Evolutionary conservation across 495 filamentous ascomycete species (phyloP).

Genomic region (Tuber aestivum): DNA sequence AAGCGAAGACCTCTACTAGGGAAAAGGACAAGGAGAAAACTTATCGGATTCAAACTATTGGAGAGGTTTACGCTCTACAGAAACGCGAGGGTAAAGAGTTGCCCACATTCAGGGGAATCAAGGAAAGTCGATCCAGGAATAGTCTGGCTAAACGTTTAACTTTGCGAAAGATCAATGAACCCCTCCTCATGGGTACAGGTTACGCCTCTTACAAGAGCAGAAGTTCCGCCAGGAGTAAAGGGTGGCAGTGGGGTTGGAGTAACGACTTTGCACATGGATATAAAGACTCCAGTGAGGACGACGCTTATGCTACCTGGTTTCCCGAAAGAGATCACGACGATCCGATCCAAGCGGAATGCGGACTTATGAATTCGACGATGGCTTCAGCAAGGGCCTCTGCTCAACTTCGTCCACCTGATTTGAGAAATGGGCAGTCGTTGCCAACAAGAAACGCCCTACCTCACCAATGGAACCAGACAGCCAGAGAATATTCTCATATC

Average conservation of each 20-base stretch:
- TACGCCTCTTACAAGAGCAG: neutral
- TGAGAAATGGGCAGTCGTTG: neutral
- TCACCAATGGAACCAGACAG: neutral
- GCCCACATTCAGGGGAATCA: neutral
- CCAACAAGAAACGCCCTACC: neutral
- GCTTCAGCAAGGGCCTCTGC: neutral
- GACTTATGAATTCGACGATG: neutral
- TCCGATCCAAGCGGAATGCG: neutral
- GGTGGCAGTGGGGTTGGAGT: neutral
- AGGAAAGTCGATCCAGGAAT: neutral
- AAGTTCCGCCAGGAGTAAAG: neutral
- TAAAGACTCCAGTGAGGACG: neutral
- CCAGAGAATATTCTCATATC: neutral
- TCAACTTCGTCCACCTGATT: neutral
- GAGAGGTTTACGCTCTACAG: conserved; percentile 1
- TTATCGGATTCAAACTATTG: neutral
- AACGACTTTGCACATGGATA: neutral
- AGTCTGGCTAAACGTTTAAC: neutral
- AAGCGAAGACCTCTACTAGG: neutral
- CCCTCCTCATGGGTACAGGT: neutral
- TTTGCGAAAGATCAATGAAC: neutral
- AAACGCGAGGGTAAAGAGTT: neutral
- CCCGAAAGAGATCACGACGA: neutral
- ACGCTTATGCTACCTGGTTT: neutral
- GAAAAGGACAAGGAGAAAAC: neutral